Evolutionary conservation across 257 asterid genomes (phyloP).

Genomic region (Scutellaria minor): DNA sequence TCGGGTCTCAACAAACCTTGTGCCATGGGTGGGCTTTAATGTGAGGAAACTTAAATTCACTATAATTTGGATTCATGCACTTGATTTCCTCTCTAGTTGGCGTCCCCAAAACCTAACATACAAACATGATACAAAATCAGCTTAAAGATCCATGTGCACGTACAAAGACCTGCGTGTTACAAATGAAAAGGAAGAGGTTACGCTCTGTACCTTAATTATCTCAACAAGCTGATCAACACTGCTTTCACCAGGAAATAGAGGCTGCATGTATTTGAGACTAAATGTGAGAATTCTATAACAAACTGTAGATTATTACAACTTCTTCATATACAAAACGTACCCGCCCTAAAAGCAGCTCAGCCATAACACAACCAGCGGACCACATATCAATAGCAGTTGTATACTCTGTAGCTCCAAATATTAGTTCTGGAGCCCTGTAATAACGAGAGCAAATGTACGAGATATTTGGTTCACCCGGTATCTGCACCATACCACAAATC

Average conservation of each 20-base stretch:
- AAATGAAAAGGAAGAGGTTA: not conserved
- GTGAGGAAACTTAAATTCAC: conserved; percentile 58
- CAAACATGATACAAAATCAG: not conserved
- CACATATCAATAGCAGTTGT: conserved; percentile 93
- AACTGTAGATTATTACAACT: too few species aligned
- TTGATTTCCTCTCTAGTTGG: conserved; percentile 69
- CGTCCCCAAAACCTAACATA: conserved; percentile 54
- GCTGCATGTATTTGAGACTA: conserved; percentile 52
- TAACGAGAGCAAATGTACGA: conserved; percentile 93
- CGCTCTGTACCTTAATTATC: conserved; percentile 71
- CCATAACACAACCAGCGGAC: conserved; percentile 97
- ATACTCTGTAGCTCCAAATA: conserved; percentile 91
- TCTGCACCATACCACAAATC: conserved; percentile 50
- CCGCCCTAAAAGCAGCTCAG: conserved; percentile 87
- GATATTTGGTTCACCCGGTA: conserved; percentile 86
- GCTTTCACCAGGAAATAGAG: conserved; percentile 95
- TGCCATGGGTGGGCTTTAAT: conserved; percentile 68
- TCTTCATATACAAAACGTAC: conserved; percentile 34
- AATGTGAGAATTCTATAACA: conserved; percentile 22
- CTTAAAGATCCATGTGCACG: not conserved
- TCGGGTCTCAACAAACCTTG: conserved; percentile 46
- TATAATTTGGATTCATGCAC: conserved; percentile 67
- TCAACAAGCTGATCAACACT: conserved; percentile 93
- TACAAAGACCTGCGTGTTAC: not conserved
- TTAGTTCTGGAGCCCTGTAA: conserved; percentile 93